phyloP scores from a whole-genome alignment of 441 rosid genomes.

The Pelargonium cotyledonis region DNA sequence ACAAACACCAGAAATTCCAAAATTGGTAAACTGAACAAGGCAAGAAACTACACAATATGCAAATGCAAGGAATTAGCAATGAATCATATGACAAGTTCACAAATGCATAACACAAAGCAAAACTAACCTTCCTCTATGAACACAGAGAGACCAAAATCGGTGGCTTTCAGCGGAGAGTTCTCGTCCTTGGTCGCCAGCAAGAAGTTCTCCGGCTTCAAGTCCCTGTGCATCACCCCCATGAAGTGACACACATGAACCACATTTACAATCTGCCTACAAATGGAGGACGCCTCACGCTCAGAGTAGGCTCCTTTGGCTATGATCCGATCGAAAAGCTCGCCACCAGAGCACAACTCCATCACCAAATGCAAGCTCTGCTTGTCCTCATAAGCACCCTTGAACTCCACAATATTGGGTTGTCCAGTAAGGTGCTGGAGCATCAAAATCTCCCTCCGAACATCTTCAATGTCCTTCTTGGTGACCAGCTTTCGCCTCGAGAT shows the following conservation, averaged over 20 bases:
- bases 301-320: slow-evolving; percentile 44
- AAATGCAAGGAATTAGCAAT: background rate
- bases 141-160: slow-evolving; percentile 59
- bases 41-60: background rate
- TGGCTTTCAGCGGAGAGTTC: slow-evolving; percentile 44
- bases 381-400: slow-evolving; percentile 58
- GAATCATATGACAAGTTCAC: background rate
- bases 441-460: slow-evolving; percentile 51
- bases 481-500: slow-evolving; percentile 45
- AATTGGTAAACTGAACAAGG: background rate
- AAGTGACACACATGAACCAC: slow-evolving; percentile 63
- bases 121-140: slow-evolving; percentile 39
- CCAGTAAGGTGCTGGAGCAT: slow-evolving; percentile 55
- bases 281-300: slow-evolving; percentile 47
- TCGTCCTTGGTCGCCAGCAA: slow-evolving; percentile 38
- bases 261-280: slow-evolving; percentile 52
- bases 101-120: background rate
- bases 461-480: slow-evolving; percentile 35
- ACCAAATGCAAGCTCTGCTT: slow-evolving; percentile 39
- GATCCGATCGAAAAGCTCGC: slow-evolving; percentile 65
- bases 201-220: slow-evolving; percentile 69
- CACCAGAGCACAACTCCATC: slow-evolving; percentile 66
- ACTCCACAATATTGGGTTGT: slow-evolving; percentile 62
- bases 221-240: slow-evolving; percentile 67
- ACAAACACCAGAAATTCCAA: background rate